Base-by-base conservation (phyloP, 2,329 filamentous ascomycete genomes). In the Pleoardoris graminearum region DNA sequence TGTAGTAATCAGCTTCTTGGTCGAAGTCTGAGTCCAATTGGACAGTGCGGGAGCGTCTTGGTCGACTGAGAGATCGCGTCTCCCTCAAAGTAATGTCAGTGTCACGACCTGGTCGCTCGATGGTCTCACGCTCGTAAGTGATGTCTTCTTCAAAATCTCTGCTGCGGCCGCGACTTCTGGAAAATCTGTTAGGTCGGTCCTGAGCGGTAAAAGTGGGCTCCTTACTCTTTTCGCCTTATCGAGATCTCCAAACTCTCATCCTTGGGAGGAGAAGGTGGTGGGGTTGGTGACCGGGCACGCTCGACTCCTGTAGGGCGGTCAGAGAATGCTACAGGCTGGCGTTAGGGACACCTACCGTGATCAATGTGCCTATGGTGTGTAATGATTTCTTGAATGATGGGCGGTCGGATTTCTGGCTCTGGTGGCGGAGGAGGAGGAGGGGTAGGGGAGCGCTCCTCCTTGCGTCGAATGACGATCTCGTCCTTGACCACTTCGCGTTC, bases 341-440 rank as follows among this genome's bases (percentile, higher is more conserved):
- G 32, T 38, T 17, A 14, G 4, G 21, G 1, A 12, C 23, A 72
- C 85, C 69, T 79, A 90, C 89, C 91, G 75, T 96, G 90, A 67
- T 96, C 89, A 62, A 95, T 88, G 67, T 93, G 89, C 52, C 87
- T 83, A 70, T 94, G 93, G 74, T 94, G 90, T 0, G 90, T 95
- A 60, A 95, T 92, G 53, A 96, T 86, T 69, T 96, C 90, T 66
- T 93, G 85, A 73, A 93, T 89, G 62, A 96, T 90, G 0, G 87
- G 88, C 29, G 91, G 91, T 17, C 87, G 86, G 36, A 85, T 82
- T 63, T 94, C 86, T 38, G 88, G 80, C 58, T 82, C 81, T 25
- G 84, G 75, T 33, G 75, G 75, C 36, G 75, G 74, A 37, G 77
- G 77, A 23, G 72, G 69, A 7, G 77, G 75, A 43, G 84, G 83